phyloP scores from a whole-genome alignment of 371 early-diverging fungal species.

The Mucor irregularis region DNA sequence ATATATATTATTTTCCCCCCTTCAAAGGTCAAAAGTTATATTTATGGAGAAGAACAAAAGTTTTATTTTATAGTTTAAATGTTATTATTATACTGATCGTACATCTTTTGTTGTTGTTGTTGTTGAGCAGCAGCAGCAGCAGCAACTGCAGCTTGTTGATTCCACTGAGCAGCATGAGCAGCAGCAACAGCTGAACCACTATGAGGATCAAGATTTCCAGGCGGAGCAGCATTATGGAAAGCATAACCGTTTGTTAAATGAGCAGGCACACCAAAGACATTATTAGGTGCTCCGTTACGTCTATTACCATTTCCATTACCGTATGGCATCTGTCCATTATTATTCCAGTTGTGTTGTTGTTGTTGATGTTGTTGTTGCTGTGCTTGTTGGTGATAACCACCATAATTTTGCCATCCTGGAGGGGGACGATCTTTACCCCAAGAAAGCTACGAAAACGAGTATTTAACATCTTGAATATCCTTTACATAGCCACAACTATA shows the following conservation, averaged over 20 bases:
- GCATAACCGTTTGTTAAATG: conserved; percentile 25
- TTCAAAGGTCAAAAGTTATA: background rate
- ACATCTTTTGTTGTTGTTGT: conserved; percentile 21
- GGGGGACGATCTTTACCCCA: conserved; percentile 86
- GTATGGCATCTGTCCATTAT: conserved; percentile 8
- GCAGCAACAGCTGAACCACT: conserved; percentile 12
- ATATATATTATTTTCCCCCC: background rate
- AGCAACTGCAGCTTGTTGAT: conserved; percentile 24
- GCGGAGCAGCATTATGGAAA: conserved; percentile 13
- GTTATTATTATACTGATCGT: conserved; percentile 25
- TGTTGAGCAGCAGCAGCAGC: conserved; percentile 21
- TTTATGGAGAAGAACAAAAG: too few species aligned
- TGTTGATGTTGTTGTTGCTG: conserved; percentile 3
- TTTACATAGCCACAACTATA: background rate
- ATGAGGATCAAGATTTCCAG: conserved; percentile 17
- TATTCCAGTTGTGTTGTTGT: conserved; percentile 22
- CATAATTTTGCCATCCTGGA: conserved; percentile 25
- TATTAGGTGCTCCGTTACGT: conserved; percentile 4
- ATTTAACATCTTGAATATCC: background rate
- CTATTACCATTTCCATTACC: background rate
- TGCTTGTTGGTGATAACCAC: conserved; percentile 19
- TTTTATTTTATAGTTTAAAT: conserved; percentile 12
- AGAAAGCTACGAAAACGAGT: conserved; percentile 49
- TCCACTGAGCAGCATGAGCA: conserved; percentile 25
- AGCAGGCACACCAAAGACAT: conserved; percentile 15